phyloP scores from a whole-genome alignment of 1,139 yeast genomes.

The Pichia sp. region DNA sequence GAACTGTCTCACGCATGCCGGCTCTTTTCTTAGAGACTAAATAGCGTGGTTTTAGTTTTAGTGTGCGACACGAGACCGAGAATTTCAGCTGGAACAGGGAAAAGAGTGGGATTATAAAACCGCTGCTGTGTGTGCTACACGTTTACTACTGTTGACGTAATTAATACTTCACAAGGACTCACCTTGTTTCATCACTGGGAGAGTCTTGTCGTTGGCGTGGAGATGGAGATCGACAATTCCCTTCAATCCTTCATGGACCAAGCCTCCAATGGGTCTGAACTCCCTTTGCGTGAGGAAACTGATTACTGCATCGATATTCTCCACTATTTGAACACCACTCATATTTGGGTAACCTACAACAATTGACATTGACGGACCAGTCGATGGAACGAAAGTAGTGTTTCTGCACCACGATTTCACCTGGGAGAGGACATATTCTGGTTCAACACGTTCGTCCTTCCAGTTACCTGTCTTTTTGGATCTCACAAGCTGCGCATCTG shows the following conservation, averaged over 20 bases:
- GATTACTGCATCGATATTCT: slow-evolving; percentile 51
- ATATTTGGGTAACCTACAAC: slow-evolving; percentile 49
- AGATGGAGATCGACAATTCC: slow-evolving; percentile 42
- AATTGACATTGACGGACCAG: slow-evolving; percentile 43
- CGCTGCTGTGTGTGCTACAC: neutral
- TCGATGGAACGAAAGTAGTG: slow-evolving; percentile 53
- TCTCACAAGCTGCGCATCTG: slow-evolving; percentile 32
- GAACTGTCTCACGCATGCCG: too few species aligned
- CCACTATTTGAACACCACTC: slow-evolving; percentile 35
- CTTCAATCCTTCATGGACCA: slow-evolving; percentile 35
- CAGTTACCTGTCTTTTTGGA: slow-evolving; percentile 34
- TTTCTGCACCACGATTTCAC: slow-evolving; percentile 54
- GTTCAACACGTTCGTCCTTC: slow-evolving; percentile 52
- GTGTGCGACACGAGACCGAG: too few species aligned
- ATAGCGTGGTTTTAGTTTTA: too few species aligned
- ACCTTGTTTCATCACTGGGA: slow-evolving; percentile 30
- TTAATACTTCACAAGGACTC: too few species aligned
- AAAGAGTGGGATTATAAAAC: neutral
- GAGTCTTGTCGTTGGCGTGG: slow-evolving; percentile 42
- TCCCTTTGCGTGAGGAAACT: slow-evolving; percentile 42
- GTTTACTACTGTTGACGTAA: too few species aligned
- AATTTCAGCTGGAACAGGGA: neutral
- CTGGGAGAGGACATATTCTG: slow-evolving; percentile 54
- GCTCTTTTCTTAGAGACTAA: too few species aligned
- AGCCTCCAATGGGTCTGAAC: slow-evolving; percentile 53